Base-by-base conservation (phyloP, 805 yeast species). In the Lipomyces orientalis region DNA sequence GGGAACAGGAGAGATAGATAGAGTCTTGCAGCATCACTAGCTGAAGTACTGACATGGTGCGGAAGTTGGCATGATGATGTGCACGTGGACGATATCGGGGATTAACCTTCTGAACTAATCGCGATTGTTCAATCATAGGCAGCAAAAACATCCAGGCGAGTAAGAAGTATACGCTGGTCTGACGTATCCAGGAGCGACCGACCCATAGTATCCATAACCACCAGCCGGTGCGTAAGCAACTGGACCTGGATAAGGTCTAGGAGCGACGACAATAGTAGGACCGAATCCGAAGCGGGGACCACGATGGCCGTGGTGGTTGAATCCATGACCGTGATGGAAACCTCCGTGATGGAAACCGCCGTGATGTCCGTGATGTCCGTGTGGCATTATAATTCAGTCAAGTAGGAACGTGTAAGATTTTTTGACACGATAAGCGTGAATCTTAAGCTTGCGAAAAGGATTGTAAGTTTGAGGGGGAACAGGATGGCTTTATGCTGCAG, bases 211-310 rank as follows among this genome's bases (percentile, higher is more conserved):
- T 16, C 69, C 71, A 54, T 69, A 69, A 14, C 70, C 70, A n/a
- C 62, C 64, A 14, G 22, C 65, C 19, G 65, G 65, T 8, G 66
- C 64, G 54, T 64, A 67, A 12, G 60, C 64, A 25, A 59, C 60
- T 5, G 66, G 39, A 4, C 31, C 35, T 8, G 63, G 49, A 58
- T 66, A 66, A 2, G 66, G 62, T 16, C 71, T 34, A 19, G 72
- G 72, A 14, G 72, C 68, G 29, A 69, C 66, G 54, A 69, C 54
- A 34, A 69, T 51, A 12, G 72, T 69, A n/a, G 72, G 66, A 14
- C 72, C 72, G 43, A 65, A 60, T 19, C 64, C 54, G 54, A 35
- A 43, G 31, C 54, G 58, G 2, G 58, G 51, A 3, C 65, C 64
- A 31, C 43, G 58, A 33, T 46, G 65, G 22, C 34, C 34, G 31